phyloP scores from a whole-genome alignment of 1,139 yeast species.

The Arxiozyma telluris region DNA sequence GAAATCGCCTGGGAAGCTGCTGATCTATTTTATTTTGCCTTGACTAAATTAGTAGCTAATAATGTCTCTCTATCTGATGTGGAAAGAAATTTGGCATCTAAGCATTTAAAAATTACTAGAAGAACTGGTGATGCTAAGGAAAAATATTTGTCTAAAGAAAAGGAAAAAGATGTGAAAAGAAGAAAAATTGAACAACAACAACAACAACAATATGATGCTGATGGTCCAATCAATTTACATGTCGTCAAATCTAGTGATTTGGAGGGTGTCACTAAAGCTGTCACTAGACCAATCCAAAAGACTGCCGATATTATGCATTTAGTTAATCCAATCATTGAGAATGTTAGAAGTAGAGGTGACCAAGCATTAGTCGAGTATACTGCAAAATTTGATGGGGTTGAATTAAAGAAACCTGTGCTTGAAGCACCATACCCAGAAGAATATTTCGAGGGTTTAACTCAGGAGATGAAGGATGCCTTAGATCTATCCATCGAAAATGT shows the following conservation, averaged over 20 bases:
- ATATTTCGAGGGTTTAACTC: constrained; percentile 53
- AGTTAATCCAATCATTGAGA: constrained; percentile 79
- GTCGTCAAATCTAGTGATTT: constrained; percentile 45
- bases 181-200: constrained; percentile 11
- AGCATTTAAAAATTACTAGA: constrained; percentile 79
- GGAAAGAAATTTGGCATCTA: constrained; percentile 74
- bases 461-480: constrained; percentile 74
- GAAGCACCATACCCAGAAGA: constrained; percentile 76
- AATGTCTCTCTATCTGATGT: constrained; percentile 76
- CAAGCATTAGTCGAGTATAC: constrained; percentile 79
- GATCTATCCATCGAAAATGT: constrained; percentile 86
- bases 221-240: constrained; percentile 48
- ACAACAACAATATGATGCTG: constrained; percentile 11
- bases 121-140: constrained; percentile 95
- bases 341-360: constrained; percentile 73
- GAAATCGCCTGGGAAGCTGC: constrained; percentile 98
- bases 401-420: constrained; percentile 60
- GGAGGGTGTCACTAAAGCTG: constrained; percentile 46
- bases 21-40: constrained; percentile 81
- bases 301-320: constrained; percentile 86
- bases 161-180: constrained; percentile 4
- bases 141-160: constrained; percentile 39
- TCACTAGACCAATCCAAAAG: constrained; percentile 84
- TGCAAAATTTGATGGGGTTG: constrained; percentile 81
- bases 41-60: constrained; percentile 74